These are phyloP conservation scores for Pseudoscleropodium purum DNA, from an alignment of 225 moss, liverwort and hornwort genomes.

Conservation along the genomic window DNA sequence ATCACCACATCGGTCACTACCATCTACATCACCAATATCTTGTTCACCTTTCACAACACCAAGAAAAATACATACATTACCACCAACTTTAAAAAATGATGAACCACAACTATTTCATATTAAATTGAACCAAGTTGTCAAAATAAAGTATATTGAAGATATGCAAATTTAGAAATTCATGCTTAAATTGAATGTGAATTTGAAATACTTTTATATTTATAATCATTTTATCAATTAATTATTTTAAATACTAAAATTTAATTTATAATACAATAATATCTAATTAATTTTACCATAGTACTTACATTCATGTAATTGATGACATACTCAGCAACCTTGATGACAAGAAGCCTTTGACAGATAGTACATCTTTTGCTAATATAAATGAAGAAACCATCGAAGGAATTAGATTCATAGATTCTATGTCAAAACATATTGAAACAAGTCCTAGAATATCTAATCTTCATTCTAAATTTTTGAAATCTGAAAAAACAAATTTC, in stretches of 20 bases:
- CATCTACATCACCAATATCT: not conserved
- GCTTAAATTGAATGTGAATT: not conserved
- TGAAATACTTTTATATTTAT: not conserved
- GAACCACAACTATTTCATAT: not conserved
- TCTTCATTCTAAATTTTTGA: not conserved
- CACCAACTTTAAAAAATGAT: not conserved
- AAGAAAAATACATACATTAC: not conserved
- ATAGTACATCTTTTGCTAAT: not conserved
- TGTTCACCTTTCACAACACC: not conserved
- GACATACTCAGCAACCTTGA: not conserved
- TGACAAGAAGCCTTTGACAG: not conserved
- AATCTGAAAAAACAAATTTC: not conserved
- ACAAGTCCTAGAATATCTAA: not conserved
- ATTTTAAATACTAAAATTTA: too few relatives aligned
- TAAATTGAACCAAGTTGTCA: not conserved
- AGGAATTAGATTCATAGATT: not conserved
- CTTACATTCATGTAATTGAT: not conserved
- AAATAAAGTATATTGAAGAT: not conserved
- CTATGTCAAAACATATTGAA: not conserved
- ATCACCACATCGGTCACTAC: not conserved
- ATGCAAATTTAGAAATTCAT: not conserved
- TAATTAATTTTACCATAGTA: not conserved
- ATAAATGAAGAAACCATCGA: not conserved
- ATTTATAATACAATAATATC: too few relatives aligned
- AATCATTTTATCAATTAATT: not conserved